These are phyloP conservation scores for Linderina pennispora DNA, from an alignment of 192 early-diverging fungal species.

Conservation along the genomic window DNA sequence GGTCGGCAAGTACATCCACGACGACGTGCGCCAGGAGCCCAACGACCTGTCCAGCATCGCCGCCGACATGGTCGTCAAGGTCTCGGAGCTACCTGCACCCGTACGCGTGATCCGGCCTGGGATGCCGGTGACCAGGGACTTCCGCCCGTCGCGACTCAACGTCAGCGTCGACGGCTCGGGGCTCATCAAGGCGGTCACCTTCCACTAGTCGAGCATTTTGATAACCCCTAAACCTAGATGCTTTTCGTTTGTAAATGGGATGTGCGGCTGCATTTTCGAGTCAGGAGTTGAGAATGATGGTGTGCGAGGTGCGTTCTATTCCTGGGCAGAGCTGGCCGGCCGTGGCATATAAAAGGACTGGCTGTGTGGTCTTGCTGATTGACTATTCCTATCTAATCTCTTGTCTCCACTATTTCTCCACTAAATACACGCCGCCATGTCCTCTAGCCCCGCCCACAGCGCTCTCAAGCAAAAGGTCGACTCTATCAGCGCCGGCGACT, in stretches of 20 bases:
- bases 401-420: neutral
- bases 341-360: too few species aligned
- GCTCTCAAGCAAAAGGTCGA: neutral
- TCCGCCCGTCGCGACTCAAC: slow-evolving; percentile 22
- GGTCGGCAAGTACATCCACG: slow-evolving; percentile 6
- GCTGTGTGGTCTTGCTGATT: neutral
- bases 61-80: slow-evolving; percentile 1
- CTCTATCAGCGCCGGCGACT: neutral
- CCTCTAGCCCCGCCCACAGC: neutral
- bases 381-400: neutral
- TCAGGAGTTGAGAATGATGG: neutral
- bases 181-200: slow-evolving; percentile 9
- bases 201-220: slow-evolving; percentile 10
- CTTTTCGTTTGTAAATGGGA: neutral
- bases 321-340: too few species aligned
- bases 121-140: slow-evolving; percentile 26
- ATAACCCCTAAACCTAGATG: neutral
- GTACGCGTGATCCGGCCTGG: slow-evolving; percentile 24
- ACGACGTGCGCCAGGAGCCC: neutral
- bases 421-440: neutral
- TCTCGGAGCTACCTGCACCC: slow-evolving; percentile 17
- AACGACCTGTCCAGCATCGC: neutral
- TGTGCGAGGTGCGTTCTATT: neutral
- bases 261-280: neutral
- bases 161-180: slow-evolving; percentile 12